Base-by-base conservation (phyloP, 257 asterid genomes). In the Eustoma russellianum region DNA sequence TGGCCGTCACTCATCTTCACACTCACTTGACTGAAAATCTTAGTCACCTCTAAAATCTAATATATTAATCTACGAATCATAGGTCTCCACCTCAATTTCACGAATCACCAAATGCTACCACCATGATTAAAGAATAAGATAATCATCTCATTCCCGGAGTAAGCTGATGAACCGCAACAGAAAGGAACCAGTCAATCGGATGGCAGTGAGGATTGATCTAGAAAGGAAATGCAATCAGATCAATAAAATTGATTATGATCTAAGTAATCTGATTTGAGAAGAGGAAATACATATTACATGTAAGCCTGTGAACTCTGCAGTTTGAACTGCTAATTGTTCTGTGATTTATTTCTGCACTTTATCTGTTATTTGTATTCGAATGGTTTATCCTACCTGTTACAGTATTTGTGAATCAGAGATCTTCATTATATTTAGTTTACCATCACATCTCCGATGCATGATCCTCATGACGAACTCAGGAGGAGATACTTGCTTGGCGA, bases 1-100 rank as follows among this genome's bases (percentile, higher is more conserved):
- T 72, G 76, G 60, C 77, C 73, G 43, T 76, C 79, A 11, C 69
- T 57, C 82, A 76, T 76, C 67, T 72, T 76, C 62, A 11, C 69
- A 2, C 46, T 44, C 40, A 34, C 55, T 8, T 4, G 13, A 14
- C 16, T 9, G 11, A 19, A 18, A 28, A 24, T 17, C 48, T 63
- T 12, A 17, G 33, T 30, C 56, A 17, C 33, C 33, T n/a, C 46
- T 46, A 60, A 34, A 18, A 62, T 45, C 66, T 24, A 24, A 24
- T n/a, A 24, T 24, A 24, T 24, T 4, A 55, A 34, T 64, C 72
- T 68, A 41, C 57, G 24, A 63, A 63, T 61, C 58, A 51, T 7
- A 33, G 11, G 58, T 44, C 17, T 9, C 46, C 43, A 33, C 54
- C 51, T 47, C 8, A 60, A 5, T 17, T 55, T n/a, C 12, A 38